phyloP scores from a whole-genome alignment of 331 rosid genomes.

The Quercus phellos region DNA sequence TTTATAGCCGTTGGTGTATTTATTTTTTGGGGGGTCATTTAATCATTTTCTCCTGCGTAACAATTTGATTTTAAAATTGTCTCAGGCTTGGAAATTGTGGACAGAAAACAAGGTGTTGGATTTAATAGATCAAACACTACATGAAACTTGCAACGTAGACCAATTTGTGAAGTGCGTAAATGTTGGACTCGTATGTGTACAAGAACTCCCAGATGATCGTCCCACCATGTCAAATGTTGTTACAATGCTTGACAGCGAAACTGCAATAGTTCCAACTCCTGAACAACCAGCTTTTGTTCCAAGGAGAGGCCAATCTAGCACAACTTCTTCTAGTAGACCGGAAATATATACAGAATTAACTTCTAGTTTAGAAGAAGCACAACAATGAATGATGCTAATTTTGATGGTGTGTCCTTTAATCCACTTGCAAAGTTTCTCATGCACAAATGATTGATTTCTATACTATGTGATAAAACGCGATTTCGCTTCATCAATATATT shows the following conservation, averaged over 20 bases:
- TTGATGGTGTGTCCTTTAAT: not conserved
- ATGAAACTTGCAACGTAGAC: conserved; percentile 28
- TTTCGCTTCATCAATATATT: too few species aligned
- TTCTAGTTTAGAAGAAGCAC: conserved; percentile 9
- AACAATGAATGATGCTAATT: not conserved
- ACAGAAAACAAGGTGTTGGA: conserved; percentile 24
- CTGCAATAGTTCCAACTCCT: too few species aligned
- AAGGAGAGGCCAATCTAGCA: not conserved
- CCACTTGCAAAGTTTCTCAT: too few species aligned
- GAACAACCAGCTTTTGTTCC: not conserved
- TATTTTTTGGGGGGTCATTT: not conserved
- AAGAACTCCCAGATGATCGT: too few species aligned
- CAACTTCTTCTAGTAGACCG: conserved; percentile 30
- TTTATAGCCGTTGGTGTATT: not conserved
- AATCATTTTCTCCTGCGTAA: not conserved
- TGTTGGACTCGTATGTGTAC: conserved; percentile 50
- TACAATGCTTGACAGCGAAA: too few species aligned
- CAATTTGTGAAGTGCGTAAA: conserved; percentile 35
- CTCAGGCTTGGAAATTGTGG: conserved; percentile 28
- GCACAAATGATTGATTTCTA: too few species aligned
- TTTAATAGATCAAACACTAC: conserved; percentile 25
- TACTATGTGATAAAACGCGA: too few species aligned
- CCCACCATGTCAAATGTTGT: too few species aligned
- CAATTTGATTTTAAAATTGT: not conserved
- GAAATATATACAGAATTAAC: conserved; percentile 22